Evolutionary conservation across 78 protist species (phyloP).

Genomic region (Dictyostelium capitatum): DNA sequence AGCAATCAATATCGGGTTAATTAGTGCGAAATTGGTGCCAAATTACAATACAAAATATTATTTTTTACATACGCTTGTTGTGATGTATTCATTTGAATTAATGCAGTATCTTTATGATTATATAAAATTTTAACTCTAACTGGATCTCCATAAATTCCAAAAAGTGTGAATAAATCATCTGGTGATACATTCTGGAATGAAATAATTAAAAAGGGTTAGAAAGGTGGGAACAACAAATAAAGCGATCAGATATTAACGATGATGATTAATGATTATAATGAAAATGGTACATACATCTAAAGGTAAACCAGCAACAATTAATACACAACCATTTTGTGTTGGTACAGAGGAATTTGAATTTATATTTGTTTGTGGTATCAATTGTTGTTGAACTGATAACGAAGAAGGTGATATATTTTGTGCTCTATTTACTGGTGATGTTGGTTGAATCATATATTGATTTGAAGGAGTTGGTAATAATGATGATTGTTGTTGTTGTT

Average conservation of each 20-base stretch:
- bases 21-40: neutral
- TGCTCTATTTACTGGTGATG: neutral
- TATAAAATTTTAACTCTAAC: conserved; percentile 89
- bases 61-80: conserved; percentile 79
- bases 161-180: conserved; percentile 87
- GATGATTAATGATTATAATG: too few species aligned
- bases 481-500: neutral
- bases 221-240: too few species aligned
- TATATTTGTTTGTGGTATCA: neutral
- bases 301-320: conserved; percentile 65
- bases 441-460: neutral
- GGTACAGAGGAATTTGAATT: neutral
- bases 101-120: conserved; percentile 88
- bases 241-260: too few species aligned
- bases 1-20: neutral
- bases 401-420: neutral
- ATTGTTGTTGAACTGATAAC: too few species aligned
- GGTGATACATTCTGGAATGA: conserved; percentile 64
- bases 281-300: neutral
- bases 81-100: conserved; percentile 80
- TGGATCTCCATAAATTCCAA: conserved; percentile 92
- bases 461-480: neutral
- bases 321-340: conserved; percentile 1
- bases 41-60: neutral
- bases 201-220: too few species aligned